Conservation (phyloP, 306 rosid genomes). For the Prosopis cineraria region DNA sequence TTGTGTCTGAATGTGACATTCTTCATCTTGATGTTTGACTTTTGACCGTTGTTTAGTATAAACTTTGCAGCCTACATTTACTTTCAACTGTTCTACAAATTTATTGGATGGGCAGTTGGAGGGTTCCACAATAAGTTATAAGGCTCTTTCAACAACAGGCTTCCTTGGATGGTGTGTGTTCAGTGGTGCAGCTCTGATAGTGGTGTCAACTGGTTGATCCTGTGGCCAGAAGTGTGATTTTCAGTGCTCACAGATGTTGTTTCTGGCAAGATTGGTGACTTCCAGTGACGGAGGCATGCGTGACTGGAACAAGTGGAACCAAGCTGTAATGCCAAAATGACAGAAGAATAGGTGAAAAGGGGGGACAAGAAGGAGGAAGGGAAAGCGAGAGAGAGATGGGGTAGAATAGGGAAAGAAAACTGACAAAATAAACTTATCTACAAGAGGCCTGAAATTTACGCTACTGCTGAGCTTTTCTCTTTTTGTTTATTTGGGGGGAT, state of each 20-base stretch:
- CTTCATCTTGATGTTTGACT: not conserved
- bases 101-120: not conserved
- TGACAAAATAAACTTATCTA: too few relatives aligned
- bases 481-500: too few relatives aligned
- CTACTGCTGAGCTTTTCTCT: too few relatives aligned
- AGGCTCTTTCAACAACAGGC: not conserved
- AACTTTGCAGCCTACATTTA: not conserved
- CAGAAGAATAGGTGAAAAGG: too few relatives aligned
- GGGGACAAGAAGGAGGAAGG: too few relatives aligned
- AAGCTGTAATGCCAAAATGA: too few relatives aligned
- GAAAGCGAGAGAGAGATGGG: too few relatives aligned
- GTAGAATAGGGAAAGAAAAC: too few relatives aligned
- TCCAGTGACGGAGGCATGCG: too few relatives aligned
- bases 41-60: not conserved
- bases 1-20: not conserved
- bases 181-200: not conserved
- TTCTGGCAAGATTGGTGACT: too few relatives aligned
- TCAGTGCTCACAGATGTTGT: not conserved
- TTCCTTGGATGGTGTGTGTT: not conserved
- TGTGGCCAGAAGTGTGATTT: not conserved
- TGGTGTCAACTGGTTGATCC: not conserved
- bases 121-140: not conserved
- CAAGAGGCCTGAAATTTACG: too few relatives aligned
- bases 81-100: not conserved
- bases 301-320: too few relatives aligned